Evolutionary conservation across 129 eudicot species (phyloP).

Genomic region (Chrysanthemum seticuspe): DNA sequence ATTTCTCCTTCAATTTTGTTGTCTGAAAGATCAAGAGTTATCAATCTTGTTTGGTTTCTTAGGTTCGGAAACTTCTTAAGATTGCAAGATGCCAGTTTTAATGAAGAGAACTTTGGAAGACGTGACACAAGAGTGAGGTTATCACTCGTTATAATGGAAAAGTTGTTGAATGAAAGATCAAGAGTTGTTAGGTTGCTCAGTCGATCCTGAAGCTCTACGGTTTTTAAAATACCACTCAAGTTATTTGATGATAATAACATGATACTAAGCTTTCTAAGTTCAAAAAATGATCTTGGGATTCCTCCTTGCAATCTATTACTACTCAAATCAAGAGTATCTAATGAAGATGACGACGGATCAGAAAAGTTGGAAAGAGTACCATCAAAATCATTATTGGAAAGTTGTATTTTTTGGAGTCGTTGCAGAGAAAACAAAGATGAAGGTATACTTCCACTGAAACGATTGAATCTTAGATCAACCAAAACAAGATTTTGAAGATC

Average conservation of each 20-base stretch:
- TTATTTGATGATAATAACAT: constrained; percentile 52
- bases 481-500: constrained; percentile 42
- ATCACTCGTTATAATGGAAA: constrained; percentile 28
- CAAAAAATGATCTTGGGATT: constrained; percentile 40
- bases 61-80: constrained; percentile 45
- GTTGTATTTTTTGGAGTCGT: constrained; percentile 34
- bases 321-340: constrained; percentile 60
- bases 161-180: constrained; percentile 63
- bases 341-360: constrained; percentile 12
- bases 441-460: constrained; percentile 54
- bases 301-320: constrained; percentile 39
- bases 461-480: constrained; percentile 39
- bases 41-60: constrained; percentile 42
- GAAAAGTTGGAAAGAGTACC: constrained; percentile 38
- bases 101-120: constrained; percentile 40
- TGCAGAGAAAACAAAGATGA: constrained; percentile 51
- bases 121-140: not conserved
- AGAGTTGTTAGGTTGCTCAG: constrained; percentile 47
- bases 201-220: constrained; percentile 28
- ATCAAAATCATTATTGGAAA: constrained; percentile 47
- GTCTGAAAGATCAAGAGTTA: constrained; percentile 57
- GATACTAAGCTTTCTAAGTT: constrained; percentile 37
- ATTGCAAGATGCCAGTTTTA: constrained; percentile 68
- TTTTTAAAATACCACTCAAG: constrained; percentile 42
- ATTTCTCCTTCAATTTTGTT: constrained; percentile 57